phyloP scores from a whole-genome alignment of 2,329 filamentous ascomycete species.

The Aspergillus aculeatinus region DNA sequence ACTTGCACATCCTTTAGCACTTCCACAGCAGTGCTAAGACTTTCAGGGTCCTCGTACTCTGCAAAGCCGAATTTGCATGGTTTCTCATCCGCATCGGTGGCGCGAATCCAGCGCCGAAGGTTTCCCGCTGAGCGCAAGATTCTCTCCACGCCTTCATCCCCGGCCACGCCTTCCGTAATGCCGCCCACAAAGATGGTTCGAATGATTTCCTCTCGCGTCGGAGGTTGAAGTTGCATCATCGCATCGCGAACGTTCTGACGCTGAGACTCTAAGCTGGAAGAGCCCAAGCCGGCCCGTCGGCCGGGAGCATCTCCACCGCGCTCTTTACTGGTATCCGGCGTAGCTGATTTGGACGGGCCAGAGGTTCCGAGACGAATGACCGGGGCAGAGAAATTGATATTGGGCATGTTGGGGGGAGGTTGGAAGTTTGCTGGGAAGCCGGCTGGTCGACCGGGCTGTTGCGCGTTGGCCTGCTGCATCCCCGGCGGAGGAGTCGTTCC shows the following conservation, averaged over 20 bases:
- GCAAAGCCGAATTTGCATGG: slow-evolving; percentile 90
- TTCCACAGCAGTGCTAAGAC: slow-evolving; percentile 79
- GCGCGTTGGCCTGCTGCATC: slow-evolving; percentile 70
- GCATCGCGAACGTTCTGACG: slow-evolving; percentile 66
- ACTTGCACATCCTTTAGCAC: slow-evolving; percentile 79
- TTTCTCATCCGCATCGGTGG: slow-evolving; percentile 74
- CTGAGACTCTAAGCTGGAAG: slow-evolving; percentile 63
- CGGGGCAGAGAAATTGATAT: slow-evolving; percentile 97
- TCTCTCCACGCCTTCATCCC: slow-evolving; percentile 75
- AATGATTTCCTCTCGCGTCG: slow-evolving; percentile 84
- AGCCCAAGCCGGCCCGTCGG: slow-evolving; percentile 59
- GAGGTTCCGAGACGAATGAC: slow-evolving; percentile 90
- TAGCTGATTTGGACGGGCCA: slow-evolving; percentile 60
- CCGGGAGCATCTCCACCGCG: slow-evolving; percentile 45
- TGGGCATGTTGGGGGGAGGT: slow-evolving; percentile 85
- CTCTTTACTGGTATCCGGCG: slow-evolving; percentile 47
- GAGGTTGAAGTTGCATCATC: slow-evolving; percentile 72
- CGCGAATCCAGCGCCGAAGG: slow-evolving; percentile 81
- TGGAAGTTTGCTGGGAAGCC: slow-evolving; percentile 82
- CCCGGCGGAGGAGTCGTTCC: slow-evolving; percentile 77
- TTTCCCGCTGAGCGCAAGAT: slow-evolving; percentile 75
- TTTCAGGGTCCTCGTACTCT: slow-evolving; percentile 89
- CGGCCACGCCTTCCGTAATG: slow-evolving; percentile 74
- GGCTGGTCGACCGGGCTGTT: slow-evolving; percentile 76
- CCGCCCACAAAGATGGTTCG: slow-evolving; percentile 88